A percentile compares a stretch with the other conserved stretches of the same genome.
Conservation (phyloP, 2,329 filamentous ascomycete genomes). For the Xylariales sp. region DNA sequence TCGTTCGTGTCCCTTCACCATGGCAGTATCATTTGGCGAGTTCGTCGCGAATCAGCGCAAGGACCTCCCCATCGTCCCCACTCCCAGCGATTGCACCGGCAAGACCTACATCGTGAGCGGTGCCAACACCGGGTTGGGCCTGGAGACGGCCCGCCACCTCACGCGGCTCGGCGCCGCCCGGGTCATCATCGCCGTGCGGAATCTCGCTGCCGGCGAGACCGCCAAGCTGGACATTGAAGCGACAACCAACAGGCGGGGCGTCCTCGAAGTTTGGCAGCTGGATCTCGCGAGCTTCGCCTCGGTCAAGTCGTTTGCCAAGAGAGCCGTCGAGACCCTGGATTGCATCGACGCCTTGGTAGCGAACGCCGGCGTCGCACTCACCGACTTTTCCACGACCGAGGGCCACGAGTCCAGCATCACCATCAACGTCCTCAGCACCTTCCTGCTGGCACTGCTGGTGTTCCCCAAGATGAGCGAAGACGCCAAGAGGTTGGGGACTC, state of each 20-base stretch:
- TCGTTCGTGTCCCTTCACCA: no score
- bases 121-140: conserved; percentile 5
- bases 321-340: background rate
- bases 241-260: conserved; percentile 2
- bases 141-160: conserved; percentile 6
- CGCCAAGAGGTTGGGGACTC: background rate
- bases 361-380: background rate
- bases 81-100: background rate
- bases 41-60: no score
- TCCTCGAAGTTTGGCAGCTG: background rate
- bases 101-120: conserved; percentile 8
- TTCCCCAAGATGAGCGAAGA: background rate
- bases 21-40: no score
- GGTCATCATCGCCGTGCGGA: conserved; percentile 7
- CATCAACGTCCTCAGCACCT: background rate
- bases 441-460: background rate
- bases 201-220: conserved; percentile 21
- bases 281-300: background rate
- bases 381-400: background rate
- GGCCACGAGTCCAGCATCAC: background rate
- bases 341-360: background rate
- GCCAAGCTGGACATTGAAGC: conserved; percentile 29
- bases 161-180: background rate
- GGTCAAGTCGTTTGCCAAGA: background rate
- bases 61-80: background rate